Conservation (phyloP, 441 rosid species). For the Aquilaria agallochum region DNA sequence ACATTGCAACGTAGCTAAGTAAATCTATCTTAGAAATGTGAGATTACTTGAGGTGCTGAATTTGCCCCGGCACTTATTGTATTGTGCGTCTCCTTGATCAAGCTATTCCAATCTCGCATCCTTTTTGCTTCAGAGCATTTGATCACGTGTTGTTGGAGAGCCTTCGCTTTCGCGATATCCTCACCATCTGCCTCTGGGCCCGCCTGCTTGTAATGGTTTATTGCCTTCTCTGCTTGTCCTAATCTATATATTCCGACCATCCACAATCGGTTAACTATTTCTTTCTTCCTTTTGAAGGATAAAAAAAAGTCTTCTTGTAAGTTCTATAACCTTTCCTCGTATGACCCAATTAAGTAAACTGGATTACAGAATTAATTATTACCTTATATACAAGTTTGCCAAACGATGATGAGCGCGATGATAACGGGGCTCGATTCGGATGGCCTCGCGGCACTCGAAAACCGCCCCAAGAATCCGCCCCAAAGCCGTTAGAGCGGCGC, state of each 20-base stretch:
- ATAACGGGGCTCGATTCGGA: constrained; percentile 77
- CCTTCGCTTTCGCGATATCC: constrained; percentile 59
- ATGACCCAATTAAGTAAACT: too few relatives aligned
- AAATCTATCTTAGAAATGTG: background rate
- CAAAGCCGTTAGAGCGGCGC: constrained; percentile 84
- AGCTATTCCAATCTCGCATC: constrained; percentile 66
- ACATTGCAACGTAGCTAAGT: too few relatives aligned
- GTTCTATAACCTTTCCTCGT: too few relatives aligned
- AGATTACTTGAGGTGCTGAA: constrained; percentile 71
- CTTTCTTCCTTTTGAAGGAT: too few relatives aligned
- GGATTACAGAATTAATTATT: constrained; percentile 2
- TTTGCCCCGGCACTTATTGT: constrained; percentile 74
- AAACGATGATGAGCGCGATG: constrained; percentile 93
- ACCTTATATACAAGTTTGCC: constrained; percentile 85
- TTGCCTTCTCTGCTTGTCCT: constrained; percentile 84
- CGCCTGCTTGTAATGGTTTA: constrained; percentile 75
- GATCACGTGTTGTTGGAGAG: constrained; percentile 44
- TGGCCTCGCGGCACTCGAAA: constrained; percentile 88
- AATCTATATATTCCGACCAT: constrained; percentile 32
- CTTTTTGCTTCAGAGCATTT: constrained; percentile 71
- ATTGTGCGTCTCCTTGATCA: constrained; percentile 45
- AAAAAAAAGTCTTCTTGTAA: too few relatives aligned
- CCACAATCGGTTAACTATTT: background rate
- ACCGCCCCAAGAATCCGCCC: constrained; percentile 85
- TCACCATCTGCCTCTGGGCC: constrained; percentile 76